phyloP scores from a whole-genome alignment of 164 flowering plant species.

The Piper betle region DNA sequence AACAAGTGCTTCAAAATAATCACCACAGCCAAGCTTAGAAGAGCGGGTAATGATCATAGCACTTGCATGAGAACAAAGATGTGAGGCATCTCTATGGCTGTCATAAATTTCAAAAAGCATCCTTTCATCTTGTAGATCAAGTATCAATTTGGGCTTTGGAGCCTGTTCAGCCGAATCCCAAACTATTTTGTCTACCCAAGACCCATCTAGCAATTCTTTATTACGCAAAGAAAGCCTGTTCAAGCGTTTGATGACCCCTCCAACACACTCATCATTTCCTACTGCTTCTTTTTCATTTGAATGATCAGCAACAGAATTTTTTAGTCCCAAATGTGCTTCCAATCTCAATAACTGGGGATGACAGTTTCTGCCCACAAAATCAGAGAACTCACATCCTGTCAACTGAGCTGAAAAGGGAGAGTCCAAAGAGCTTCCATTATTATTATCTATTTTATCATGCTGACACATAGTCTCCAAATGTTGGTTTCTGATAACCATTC shows the following conservation, averaged over 20 bases:
- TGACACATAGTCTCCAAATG: not conserved
- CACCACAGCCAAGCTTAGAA: constrained; percentile 28
- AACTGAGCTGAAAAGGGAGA: constrained; percentile 38
- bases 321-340: constrained; percentile 34
- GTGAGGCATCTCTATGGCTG: constrained; percentile 29
- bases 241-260: constrained; percentile 26
- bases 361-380: constrained; percentile 16
- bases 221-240: constrained; percentile 45
- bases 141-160: constrained; percentile 61
- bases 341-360: constrained; percentile 88
- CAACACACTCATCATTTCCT: constrained; percentile 14
- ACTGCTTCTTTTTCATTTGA: constrained; percentile 19
- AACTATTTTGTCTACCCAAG: constrained; percentile 71
- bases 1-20: constrained; percentile 38
- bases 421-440: constrained; percentile 17
- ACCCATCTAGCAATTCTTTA: constrained; percentile 55
- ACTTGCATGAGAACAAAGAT: constrained; percentile 67
- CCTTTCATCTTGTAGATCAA: constrained; percentile 91
- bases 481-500: constrained; percentile 2
- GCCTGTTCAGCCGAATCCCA: constrained; percentile 52
- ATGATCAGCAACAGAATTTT: constrained; percentile 10
- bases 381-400: constrained; percentile 34
- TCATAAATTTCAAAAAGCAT: constrained; percentile 91
- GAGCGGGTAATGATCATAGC: constrained; percentile 70
- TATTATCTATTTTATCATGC: constrained; percentile 16